Conservation (phyloP, 2,329 filamentous ascomycete species). For the Sporothrix pseudoabietina region DNA sequence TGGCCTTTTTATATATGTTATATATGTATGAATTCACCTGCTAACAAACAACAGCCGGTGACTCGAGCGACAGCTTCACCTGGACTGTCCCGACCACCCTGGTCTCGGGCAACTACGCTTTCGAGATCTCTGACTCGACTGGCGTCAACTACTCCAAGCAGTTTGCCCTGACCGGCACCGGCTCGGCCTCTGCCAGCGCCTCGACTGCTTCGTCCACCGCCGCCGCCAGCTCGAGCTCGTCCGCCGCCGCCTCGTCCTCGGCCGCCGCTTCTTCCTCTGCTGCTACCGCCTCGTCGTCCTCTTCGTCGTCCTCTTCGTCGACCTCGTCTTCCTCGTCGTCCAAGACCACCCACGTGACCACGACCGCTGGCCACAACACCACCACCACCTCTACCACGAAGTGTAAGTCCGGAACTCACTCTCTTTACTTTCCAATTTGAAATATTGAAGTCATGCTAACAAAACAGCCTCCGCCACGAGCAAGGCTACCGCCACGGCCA, state of each 20-base stretch:
- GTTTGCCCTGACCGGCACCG: slow-evolving; percentile 42
- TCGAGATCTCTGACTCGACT: slow-evolving; percentile 48
- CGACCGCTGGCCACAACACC: slow-evolving; percentile 16
- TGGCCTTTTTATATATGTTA: too few species aligned
- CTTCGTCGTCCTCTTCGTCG: neutral
- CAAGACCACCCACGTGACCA: neutral
- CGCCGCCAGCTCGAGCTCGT: slow-evolving; percentile 29
- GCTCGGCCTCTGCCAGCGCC: slow-evolving; percentile 33
- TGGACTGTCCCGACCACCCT: slow-evolving; percentile 46
- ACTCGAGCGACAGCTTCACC: slow-evolving; percentile 43
- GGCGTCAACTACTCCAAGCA: slow-evolving; percentile 49
- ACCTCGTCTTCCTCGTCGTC: slow-evolving; percentile 21
- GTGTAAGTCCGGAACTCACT: slow-evolving; percentile 17
- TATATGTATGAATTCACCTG: neutral
- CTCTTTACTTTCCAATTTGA: neutral
- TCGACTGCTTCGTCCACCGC: slow-evolving; percentile 34
- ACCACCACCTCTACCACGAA: slow-evolving; percentile 27
- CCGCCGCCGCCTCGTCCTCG: slow-evolving; percentile 31
- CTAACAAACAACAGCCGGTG: slow-evolving; percentile 39
- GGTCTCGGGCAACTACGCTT: slow-evolving; percentile 48
- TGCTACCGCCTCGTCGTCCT: neutral
- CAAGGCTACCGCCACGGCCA: slow-evolving; percentile 35
- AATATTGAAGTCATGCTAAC: slow-evolving; percentile 28
- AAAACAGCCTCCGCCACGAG: slow-evolving; percentile 31
- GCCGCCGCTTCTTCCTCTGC: slow-evolving; percentile 21